These are phyloP conservation scores for Tylopilus plumbeoviolaceoides DNA, from an alignment of 768 basidiomycete species.

Conservation along the genomic window DNA sequence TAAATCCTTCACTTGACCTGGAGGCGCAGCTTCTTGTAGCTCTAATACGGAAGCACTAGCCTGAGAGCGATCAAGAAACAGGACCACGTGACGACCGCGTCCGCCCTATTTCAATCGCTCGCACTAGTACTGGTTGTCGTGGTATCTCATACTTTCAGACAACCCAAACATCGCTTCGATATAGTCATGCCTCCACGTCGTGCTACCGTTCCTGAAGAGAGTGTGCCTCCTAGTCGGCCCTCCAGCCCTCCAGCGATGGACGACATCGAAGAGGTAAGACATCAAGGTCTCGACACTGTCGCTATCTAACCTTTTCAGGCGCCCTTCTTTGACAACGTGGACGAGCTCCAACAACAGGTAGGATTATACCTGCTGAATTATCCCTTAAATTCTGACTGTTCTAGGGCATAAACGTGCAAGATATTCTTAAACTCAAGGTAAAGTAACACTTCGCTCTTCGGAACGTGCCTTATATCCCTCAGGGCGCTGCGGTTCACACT, in stretches of 20 bases:
- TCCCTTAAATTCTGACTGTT: background rate
- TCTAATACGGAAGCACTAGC: conserved; percentile 1
- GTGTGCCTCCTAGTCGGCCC: conserved; percentile 25
- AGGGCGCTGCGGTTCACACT: conserved; percentile 81
- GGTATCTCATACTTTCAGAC: background rate
- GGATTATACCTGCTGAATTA: conserved; percentile 15
- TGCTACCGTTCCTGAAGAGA: conserved; percentile 21
- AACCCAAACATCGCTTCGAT: background rate
- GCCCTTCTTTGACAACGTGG: conserved; percentile 72
- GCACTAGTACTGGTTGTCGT: background rate
- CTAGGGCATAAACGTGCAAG: conserved; percentile 93
- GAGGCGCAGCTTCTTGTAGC: background rate
- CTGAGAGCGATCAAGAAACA: background rate
- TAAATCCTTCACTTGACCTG: background rate
- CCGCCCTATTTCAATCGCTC: conserved; percentile 12
- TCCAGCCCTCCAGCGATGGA: conserved; percentile 26
- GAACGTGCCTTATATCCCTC: background rate
- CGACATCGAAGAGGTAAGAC: conserved; percentile 41
- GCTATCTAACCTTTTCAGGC: conserved; percentile 32
- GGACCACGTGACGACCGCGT: conserved; percentile 19
- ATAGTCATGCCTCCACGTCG: conserved; percentile 30
- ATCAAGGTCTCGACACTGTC: background rate
- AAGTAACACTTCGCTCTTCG: conserved; percentile 4
- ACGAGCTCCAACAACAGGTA: conserved; percentile 82
- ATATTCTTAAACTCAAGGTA: conserved; percentile 91